These are phyloP conservation scores for Aspergillus transmontanensis DNA, from an alignment of 2,329 filamentous ascomycete species.

Conservation along the genomic window DNA sequence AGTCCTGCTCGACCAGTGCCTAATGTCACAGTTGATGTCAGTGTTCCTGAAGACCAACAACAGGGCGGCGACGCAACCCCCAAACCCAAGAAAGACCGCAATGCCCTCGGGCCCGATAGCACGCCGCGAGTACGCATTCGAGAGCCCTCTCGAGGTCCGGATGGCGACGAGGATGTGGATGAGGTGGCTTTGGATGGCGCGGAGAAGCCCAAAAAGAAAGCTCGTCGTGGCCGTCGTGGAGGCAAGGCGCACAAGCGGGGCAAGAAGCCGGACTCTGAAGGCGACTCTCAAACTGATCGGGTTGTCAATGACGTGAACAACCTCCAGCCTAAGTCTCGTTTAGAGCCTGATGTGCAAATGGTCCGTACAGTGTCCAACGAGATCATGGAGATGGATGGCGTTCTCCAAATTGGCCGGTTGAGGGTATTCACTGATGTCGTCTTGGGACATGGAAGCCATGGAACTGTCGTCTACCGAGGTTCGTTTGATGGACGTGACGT, in stretches of 20 bases:
- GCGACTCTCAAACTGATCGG: conserved; percentile 58
- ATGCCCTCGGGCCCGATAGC: conserved; percentile 23
- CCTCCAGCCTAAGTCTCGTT: conserved; percentile 44
- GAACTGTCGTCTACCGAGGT: conserved; percentile 95
- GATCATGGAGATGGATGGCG: conserved; percentile 61
- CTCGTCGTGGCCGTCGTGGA: conserved; percentile 70
- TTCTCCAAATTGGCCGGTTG: conserved; percentile 62
- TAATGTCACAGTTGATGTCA: conserved; percentile 36
- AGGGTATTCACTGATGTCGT: conserved; percentile 62
- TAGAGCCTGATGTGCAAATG: conserved; percentile 64
- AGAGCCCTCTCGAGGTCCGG: conserved; percentile 38
- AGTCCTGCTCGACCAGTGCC: conserved; percentile 26
- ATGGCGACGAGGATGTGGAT: conserved; percentile 36
- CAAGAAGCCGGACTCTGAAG: conserved; percentile 56
- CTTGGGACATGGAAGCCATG: conserved; percentile 81
- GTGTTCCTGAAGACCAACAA: conserved; percentile 23
- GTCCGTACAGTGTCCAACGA: conserved; percentile 58
- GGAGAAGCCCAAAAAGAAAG: conserved; percentile 66
- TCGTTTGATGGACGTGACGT: conserved; percentile 91
- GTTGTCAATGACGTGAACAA: conserved; percentile 60
- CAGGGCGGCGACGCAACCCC: conserved; percentile 32
- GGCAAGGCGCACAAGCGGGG: conserved; percentile 65
- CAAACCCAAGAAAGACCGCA: conserved; percentile 26
- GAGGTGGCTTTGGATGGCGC: conserved; percentile 30
- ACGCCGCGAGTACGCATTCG: conserved; percentile 44